These are phyloP conservation scores for Lophiostoma macrostomum DNA, from an alignment of 495 filamentous ascomycete species.

Conservation along the genomic window DNA sequence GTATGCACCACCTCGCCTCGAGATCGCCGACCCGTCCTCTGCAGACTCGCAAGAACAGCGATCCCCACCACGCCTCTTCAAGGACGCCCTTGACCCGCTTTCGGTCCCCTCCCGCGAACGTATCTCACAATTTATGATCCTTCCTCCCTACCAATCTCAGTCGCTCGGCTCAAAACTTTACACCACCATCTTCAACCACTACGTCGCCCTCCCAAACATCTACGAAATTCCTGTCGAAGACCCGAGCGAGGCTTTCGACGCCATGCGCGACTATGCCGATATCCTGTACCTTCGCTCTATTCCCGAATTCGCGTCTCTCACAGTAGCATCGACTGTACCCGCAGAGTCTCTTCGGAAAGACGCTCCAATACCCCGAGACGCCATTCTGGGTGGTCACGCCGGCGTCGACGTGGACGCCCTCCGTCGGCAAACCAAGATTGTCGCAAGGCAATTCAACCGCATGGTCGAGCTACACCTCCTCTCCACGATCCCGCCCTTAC, in stretches of 20 bases:
- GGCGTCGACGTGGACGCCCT: constrained; percentile 54
- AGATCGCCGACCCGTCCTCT: constrained; percentile 20
- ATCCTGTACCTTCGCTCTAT: constrained; percentile 60
- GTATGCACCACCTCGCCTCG: constrained; percentile 1
- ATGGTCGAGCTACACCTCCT: constrained; percentile 88
- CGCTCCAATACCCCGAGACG: constrained; percentile 54
- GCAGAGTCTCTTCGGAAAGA: constrained; percentile 29
- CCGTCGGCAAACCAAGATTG: constrained; percentile 69
- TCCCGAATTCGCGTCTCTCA: constrained; percentile 52
- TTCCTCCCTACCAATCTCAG: constrained; percentile 79
- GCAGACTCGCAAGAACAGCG: too few relatives aligned
- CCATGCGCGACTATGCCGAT: constrained; percentile 81
- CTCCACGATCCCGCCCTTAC: constrained; percentile 60
- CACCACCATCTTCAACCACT: constrained; percentile 65
- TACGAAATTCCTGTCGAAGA: constrained; percentile 92
- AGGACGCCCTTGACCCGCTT: constrained; percentile 17
- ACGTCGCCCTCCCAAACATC: constrained; percentile 59
- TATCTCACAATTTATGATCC: constrained; percentile 91
- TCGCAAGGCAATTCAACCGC: constrained; percentile 79
- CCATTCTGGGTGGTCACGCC: constrained; percentile 63
- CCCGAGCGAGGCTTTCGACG: constrained; percentile 91
- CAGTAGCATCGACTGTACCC: constrained; percentile 48
- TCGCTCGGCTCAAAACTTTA: constrained; percentile 82
- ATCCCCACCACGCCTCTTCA: too few relatives aligned
- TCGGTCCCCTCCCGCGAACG: constrained; percentile 65